Evolutionary conservation across 176 grass and related monocot species (phyloP).

Genomic region (Hyparrhenia diplandra): DNA sequence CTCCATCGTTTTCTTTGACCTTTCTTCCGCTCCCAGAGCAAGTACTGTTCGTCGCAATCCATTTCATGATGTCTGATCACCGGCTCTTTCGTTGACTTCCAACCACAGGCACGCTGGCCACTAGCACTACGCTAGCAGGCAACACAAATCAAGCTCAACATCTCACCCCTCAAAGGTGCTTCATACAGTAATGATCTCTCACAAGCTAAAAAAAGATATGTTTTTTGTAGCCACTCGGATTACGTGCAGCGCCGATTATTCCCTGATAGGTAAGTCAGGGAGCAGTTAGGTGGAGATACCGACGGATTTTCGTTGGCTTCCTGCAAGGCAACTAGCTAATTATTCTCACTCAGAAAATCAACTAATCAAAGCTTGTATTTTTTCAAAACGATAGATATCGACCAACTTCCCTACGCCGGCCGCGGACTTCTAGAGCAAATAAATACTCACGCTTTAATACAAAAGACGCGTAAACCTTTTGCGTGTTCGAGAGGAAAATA

Average conservation of each 20-base stretch:
- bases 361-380: not conserved
- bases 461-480: too few species aligned
- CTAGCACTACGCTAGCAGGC: too few species aligned
- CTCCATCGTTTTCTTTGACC: not conserved
- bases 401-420: too few species aligned
- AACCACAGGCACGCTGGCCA: too few species aligned
- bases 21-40: not conserved
- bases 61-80: not conserved
- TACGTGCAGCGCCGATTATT: not conserved
- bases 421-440: too few species aligned
- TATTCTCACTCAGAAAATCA: too few species aligned
- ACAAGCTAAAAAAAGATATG: too few species aligned
- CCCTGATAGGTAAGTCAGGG: not conserved
- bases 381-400: not conserved
- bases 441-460: too few species aligned
- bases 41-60: not conserved
- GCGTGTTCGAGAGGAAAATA: too few species aligned
- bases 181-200: not conserved
- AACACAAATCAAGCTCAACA: too few species aligned
- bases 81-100: not conserved
- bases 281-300: not conserved
- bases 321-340: not conserved
- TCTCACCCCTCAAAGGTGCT: too few species aligned
- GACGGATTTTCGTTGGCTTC: not conserved
- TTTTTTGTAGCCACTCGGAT: not conserved